Evolutionary conservation across 257 asterid genomes (phyloP).

Genomic region (Henckelia pumila): DNA sequence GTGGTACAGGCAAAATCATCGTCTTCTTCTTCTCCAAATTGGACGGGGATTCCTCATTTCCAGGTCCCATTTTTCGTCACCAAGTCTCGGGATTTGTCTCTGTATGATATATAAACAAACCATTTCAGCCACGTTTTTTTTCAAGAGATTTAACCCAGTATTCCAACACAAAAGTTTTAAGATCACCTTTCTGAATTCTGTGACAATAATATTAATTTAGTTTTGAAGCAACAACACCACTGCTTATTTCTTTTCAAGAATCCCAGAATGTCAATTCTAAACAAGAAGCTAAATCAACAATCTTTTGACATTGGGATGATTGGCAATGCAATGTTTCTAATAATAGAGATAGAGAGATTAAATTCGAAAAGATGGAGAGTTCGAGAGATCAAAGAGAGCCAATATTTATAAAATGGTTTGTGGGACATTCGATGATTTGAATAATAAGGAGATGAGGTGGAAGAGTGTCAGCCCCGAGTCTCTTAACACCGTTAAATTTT

Average conservation of each 20-base stretch:
- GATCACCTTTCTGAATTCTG: background rate
- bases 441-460: background rate
- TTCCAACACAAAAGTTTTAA: background rate
- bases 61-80: constrained; percentile 29
- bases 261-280: background rate
- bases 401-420: no score
- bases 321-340: no score
- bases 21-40: constrained; percentile 29
- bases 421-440: background rate
- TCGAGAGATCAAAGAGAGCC: background rate
- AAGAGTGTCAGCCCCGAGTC: background rate
- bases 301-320: background rate
- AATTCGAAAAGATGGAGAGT: background rate
- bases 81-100: constrained; percentile 3
- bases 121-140: background rate
- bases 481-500: background rate
- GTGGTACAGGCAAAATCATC: constrained; percentile 51
- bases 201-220: no score
- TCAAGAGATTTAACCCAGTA: background rate
- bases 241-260: background rate
- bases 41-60: constrained; percentile 24
- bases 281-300: background rate
- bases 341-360: no score
- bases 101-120: constrained; percentile 2
- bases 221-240: background rate